Conservation (phyloP, 1,284 basidiomycete species). For the Ceratobasidium theobromae region DNA sequence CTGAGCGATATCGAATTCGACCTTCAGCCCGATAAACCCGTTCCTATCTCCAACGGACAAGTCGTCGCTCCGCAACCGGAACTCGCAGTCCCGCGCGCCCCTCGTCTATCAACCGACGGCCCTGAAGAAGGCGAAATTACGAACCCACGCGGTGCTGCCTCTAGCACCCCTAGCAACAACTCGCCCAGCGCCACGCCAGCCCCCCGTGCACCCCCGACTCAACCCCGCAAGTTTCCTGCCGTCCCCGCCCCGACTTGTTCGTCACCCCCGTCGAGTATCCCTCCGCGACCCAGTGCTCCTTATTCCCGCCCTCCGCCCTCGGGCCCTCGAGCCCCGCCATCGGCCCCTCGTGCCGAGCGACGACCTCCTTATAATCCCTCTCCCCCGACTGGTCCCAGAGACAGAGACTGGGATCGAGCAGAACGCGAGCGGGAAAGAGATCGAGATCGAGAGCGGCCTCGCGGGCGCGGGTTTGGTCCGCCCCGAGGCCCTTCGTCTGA, state of each 20-base stretch:
- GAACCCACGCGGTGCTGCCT: background rate
- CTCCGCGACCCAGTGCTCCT: background rate
- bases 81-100: background rate
- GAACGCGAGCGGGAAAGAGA: slow-evolving; percentile 14
- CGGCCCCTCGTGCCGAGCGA: slow-evolving; percentile 14
- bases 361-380: slow-evolving; percentile 9
- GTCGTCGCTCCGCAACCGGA: background rate
- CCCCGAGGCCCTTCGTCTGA: slow-evolving; percentile 18
- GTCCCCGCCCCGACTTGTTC: background rate
- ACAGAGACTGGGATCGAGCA: slow-evolving; percentile 7
- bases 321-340: slow-evolving; percentile 18
- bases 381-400: slow-evolving; percentile 18
- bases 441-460: slow-evolving; percentile 5
- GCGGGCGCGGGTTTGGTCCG: background rate
- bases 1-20: background rate
- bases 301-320: slow-evolving; percentile 2
- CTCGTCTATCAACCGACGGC: background rate
- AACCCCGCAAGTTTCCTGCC: slow-evolving; percentile 14
- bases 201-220: slow-evolving; percentile 9
- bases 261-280: slow-evolving; percentile 7
- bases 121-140: slow-evolving; percentile 31
- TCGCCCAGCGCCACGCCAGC: background rate
- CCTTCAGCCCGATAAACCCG: slow-evolving; percentile 1
- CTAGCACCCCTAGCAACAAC: slow-evolving; percentile 5
- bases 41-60: background rate